phyloP scores from a whole-genome alignment of 2,329 filamentous ascomycete genomes.

The Teratosphaeria zuluensis region DNA sequence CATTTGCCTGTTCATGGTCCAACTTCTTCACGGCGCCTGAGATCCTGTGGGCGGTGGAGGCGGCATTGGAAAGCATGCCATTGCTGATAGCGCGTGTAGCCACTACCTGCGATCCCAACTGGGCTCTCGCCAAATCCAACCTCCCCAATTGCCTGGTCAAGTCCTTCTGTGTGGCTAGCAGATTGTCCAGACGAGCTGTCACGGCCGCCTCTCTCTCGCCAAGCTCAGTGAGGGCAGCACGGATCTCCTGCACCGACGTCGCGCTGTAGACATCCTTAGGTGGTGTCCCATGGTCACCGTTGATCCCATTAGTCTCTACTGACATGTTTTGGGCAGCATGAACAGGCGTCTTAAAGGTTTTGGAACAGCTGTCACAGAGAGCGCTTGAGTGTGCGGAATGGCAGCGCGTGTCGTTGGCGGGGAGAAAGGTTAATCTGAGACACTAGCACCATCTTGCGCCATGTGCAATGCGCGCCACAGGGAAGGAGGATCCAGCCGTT shows the following conservation, averaged over 20 bases:
- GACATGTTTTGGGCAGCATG: not conserved
- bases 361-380: not conserved
- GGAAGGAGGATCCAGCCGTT: not conserved
- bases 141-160: slow-evolving; percentile 78
- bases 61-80: slow-evolving; percentile 80
- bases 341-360: not conserved
- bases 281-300: not conserved
- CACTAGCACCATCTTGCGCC: not conserved
- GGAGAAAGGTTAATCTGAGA: not conserved
- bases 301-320: not conserved
- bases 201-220: slow-evolving; percentile 67
- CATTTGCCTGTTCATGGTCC: slow-evolving; percentile 82
- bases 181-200: slow-evolving; percentile 61
- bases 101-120: slow-evolving; percentile 77
- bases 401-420: not conserved
- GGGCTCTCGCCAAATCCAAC: slow-evolving; percentile 79
- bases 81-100: slow-evolving; percentile 75
- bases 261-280: slow-evolving; percentile 52
- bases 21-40: slow-evolving; percentile 79
- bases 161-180: slow-evolving; percentile 75
- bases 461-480: not conserved
- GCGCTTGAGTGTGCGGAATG: not conserved
- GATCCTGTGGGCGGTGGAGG: slow-evolving; percentile 74
- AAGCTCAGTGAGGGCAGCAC: slow-evolving; percentile 63
- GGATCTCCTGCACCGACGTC: slow-evolving; percentile 67